Conservation (phyloP, 495 filamentous ascomycete species). For the Emericellopsis terricola region DNA sequence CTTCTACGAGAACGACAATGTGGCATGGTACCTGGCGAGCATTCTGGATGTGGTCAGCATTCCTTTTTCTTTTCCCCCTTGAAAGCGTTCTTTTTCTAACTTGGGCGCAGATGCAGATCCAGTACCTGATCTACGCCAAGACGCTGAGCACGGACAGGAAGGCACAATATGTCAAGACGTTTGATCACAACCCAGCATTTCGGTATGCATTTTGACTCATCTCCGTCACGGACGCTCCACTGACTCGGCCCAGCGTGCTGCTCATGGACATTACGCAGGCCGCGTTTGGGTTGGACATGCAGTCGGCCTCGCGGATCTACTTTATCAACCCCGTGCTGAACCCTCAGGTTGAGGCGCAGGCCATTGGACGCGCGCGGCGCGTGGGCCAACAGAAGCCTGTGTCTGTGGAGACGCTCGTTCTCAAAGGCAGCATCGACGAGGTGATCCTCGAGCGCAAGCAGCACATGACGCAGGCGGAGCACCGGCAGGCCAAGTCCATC, state of each 20-base stretch:
- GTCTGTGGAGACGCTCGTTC: conserved; percentile 69
- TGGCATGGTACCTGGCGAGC: conserved; percentile 68
- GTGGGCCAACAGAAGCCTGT: conserved; percentile 74
- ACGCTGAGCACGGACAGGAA: conserved; percentile 36
- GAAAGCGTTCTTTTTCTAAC: conserved; percentile 21
- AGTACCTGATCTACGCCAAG: conserved; percentile 70
- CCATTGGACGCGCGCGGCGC: conserved; percentile 76
- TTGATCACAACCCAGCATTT: conserved; percentile 45
- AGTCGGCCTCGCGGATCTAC: conserved; percentile 68
- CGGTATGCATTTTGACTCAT: conserved; percentile 7
- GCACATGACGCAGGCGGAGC: conserved; percentile 64
- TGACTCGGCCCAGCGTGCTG: conserved; percentile 39
- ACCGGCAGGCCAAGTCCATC: conserved; percentile 43
- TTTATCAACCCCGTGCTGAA: conserved; percentile 83
- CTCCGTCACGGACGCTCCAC: neutral
- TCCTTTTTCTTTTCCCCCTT: neutral
- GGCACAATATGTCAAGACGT: conserved; percentile 56
- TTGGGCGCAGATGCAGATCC: conserved; percentile 33
- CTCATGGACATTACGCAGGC: conserved; percentile 83
- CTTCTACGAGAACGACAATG: conserved; percentile 80
- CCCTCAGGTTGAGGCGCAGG: conserved; percentile 74
- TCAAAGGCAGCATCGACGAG: conserved; percentile 73
- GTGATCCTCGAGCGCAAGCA: conserved; percentile 56
- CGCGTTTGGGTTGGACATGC: conserved; percentile 73
- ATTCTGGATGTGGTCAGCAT: conserved; percentile 46